phyloP scores from a whole-genome alignment of 2,329 filamentous ascomycete genomes.

The Verticillium longisporum region DNA sequence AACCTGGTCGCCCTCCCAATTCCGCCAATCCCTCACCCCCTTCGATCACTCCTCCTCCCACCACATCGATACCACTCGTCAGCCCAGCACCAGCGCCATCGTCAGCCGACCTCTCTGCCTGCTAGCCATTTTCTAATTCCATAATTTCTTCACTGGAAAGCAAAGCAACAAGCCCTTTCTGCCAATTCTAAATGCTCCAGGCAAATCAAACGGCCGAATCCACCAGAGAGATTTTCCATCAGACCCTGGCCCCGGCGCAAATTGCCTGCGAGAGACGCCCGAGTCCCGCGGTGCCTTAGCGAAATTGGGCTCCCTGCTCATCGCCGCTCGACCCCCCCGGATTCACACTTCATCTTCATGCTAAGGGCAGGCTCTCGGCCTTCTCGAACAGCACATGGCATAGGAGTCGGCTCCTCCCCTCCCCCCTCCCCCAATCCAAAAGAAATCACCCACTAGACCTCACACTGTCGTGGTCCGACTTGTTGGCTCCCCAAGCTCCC shows the following conservation, averaged over 20 bases:
- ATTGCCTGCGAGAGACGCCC: conserved; percentile 19
- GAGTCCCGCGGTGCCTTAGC: conserved; percentile 26
- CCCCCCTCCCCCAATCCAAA: conserved; percentile 7
- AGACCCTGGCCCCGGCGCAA: conserved; percentile 17
- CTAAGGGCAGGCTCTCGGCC: conserved; percentile 19
- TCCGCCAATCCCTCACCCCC: background rate
- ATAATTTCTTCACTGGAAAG: background rate
- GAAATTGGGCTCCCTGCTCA: conserved; percentile 24
- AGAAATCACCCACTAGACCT: background rate
- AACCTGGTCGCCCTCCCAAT: background rate
- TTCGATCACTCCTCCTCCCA: background rate
- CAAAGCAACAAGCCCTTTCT: background rate
- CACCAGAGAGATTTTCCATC: conserved; percentile 2
- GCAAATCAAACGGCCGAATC: conserved; percentile 2
- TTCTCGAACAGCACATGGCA: conserved; percentile 6
- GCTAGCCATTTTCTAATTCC: background rate
- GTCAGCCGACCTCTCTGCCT: background rate
- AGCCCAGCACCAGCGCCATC: background rate
- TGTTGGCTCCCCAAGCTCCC: conserved; percentile 2
- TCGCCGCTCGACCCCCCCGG: conserved; percentile 19
- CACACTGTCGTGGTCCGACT: conserved; percentile 5
- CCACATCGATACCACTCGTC: background rate
- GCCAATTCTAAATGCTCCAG: background rate
- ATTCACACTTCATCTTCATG: conserved; percentile 23
- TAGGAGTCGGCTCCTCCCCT: conserved; percentile 11